Conservation (phyloP, 805 yeast genomes). For the Pichia occidentalis region DNA sequence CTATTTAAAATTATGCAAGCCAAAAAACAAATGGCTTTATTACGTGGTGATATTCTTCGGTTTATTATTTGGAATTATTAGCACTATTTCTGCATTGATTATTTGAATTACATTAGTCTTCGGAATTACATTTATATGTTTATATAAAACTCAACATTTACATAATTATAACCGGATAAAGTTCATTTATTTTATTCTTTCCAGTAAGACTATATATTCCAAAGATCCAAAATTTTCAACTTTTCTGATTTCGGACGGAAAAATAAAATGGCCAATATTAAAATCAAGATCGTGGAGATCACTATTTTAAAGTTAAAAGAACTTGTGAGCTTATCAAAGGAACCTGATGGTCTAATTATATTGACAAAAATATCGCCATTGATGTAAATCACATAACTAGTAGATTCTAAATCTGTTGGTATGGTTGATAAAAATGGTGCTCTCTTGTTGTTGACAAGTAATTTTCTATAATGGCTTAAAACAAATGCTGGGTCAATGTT, state of each 20-base stretch:
- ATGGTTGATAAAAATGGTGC: conserved; percentile 33
- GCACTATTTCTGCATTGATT: conserved; percentile 50
- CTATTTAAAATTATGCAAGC: conserved; percentile 56
- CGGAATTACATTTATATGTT: too few species aligned
- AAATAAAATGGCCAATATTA: conserved; percentile 41
- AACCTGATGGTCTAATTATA: conserved; percentile 69
- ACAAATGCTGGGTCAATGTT: conserved; percentile 41
- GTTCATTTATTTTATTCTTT: too few species aligned
- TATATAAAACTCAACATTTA: too few species aligned
- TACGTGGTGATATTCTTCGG: conserved; percentile 42
- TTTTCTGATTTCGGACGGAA: conserved; percentile 51
- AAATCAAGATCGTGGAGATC: conserved; percentile 47
- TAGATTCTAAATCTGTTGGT: conserved; percentile 74
- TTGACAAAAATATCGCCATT: conserved; percentile 77
- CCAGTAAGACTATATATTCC: conserved; percentile 40
- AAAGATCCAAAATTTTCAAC: conserved; percentile 45
- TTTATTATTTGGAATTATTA: conserved; percentile 45
- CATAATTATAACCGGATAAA: too few species aligned
- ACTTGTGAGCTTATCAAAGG: conserved; percentile 67
- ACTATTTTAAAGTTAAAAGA: conserved; percentile 65
- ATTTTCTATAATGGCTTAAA: conserved; percentile 45
- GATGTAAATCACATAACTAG: conserved; percentile 59
- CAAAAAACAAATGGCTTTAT: conserved; percentile 36
- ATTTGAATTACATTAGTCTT: too few species aligned
- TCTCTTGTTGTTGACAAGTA: conserved; percentile 24